Base-by-base conservation (phyloP, 2,329 filamentous ascomycete species). In the Nigrospora oryzae region DNA sequence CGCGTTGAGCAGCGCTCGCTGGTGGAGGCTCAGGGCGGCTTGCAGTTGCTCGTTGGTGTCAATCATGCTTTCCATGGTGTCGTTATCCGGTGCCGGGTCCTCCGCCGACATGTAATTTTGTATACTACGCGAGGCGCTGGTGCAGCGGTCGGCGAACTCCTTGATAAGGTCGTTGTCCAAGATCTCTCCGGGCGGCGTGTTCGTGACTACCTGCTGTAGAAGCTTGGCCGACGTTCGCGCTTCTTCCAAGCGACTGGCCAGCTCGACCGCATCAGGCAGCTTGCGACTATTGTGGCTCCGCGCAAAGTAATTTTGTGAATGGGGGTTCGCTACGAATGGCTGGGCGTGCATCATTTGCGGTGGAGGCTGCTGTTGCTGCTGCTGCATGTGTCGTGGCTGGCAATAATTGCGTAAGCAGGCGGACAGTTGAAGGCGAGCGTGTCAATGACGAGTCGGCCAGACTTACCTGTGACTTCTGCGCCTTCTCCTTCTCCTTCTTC, bases 31-130 rank as follows among this genome's bases (percentile, higher is more conserved):
- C 36, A 91, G 73, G 0, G 90, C 84, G 38, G 86, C 79, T 49
- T 88, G 86, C 30, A 98, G 73, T 60, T 91, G 86, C 64, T 97
- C 93, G 61, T 95, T 95, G 13, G 89, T 93, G 63, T 96, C 89
- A 57, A 98, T 95, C 49, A 98, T 70, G 13, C 82, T 90, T 60
- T 93, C 82, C 77, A 97, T 89, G 1, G 91, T 97, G 53, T 95
- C 85, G 57, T 95, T 91, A 63, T 97, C 93, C 0, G 91, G 90
- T 1, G 79, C 62, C 0, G 91, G 90, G 59, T 88, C 78, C 46
- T 85, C 82, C 39, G 83, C 79, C 36, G 82, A 74, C 72, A 97
- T 95, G 66, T 94, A 97, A 31, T 74, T 74, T 58, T 96, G 89
- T 54, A 97, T 81, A 58, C 85, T 88, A 44, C 83, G 77, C 43